These are phyloP conservation scores for Vitis vinifera DNA, from an alignment of 164 flowering plant species.

Conservation along the genomic window DNA sequence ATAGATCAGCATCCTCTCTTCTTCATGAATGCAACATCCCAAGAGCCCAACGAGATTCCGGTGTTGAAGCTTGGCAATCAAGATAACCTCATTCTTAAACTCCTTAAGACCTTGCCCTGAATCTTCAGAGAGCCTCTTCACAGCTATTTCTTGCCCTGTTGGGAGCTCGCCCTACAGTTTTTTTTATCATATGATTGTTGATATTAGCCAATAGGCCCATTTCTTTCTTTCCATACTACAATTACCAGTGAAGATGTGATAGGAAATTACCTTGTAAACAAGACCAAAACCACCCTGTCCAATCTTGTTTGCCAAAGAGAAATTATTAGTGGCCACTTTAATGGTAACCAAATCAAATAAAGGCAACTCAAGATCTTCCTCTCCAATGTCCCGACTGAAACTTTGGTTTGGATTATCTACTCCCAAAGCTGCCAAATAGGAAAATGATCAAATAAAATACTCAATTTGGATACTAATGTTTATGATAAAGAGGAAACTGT, in stretches of 20 bases:
- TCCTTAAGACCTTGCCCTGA: slow-evolving; percentile 40
- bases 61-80: slow-evolving; percentile 54
- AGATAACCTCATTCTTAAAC: slow-evolving; percentile 44
- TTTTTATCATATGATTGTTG: no score
- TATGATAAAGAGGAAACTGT: no score
- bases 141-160: slow-evolving; percentile 41
- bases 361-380: slow-evolving; percentile 18
- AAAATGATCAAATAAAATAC: neutral
- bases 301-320: slow-evolving; percentile 18
- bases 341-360: slow-evolving; percentile 12
- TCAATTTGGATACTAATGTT: neutral
- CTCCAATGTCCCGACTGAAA: neutral
- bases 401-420: neutral
- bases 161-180: slow-evolving; percentile 25
- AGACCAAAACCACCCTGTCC: slow-evolving; percentile 41
- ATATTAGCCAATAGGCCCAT: no score
- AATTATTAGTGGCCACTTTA: slow-evolving; percentile 22
- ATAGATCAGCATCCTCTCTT: slow-evolving; percentile 44
- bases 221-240: neutral
- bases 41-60: slow-evolving; percentile 44
- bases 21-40: slow-evolving; percentile 40
- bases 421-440: neutral
- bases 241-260: no score
- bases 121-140: slow-evolving; percentile 34
- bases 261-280: slow-evolving; percentile 24